phyloP scores from a whole-genome alignment of 1,139 yeast genomes.

The Trichomonascaceae sp. region DNA sequence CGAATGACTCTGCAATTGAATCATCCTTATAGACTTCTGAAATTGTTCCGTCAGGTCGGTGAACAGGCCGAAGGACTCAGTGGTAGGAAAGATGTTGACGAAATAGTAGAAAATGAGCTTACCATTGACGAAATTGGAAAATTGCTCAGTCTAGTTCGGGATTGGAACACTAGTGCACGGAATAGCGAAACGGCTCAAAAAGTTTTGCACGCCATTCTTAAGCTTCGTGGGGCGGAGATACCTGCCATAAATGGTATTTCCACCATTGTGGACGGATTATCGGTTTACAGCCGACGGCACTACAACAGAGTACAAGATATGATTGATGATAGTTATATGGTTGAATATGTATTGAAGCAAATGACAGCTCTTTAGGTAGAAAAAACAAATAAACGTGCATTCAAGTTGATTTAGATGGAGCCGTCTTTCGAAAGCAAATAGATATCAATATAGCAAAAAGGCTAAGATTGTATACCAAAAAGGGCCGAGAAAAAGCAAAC shows the following conservation, averaged over 20 bases:
- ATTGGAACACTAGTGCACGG: conserved; percentile 90
- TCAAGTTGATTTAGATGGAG: neutral
- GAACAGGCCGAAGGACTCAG: conserved; percentile 42
- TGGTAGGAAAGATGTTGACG: conserved; percentile 61
- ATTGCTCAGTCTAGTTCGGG: conserved; percentile 71
- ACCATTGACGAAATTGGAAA: conserved; percentile 53
- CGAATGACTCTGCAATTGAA: conserved; percentile 76
- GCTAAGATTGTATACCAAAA: neutral
- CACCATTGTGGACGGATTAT: conserved; percentile 60
- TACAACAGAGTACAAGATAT: conserved; percentile 66
- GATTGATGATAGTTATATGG: conserved; percentile 74
- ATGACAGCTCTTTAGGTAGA: conserved; percentile 25
- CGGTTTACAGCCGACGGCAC: conserved; percentile 88
- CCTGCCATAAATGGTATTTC: conserved; percentile 63
- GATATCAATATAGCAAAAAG: neutral
- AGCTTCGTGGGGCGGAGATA: conserved; percentile 41
- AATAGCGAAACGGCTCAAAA: conserved; percentile 77
- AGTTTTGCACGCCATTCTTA: conserved; percentile 58
- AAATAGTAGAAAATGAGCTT: conserved; percentile 48
- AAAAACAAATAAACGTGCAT: neutral
- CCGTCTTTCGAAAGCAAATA: neutral
- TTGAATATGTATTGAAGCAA: conserved; percentile 79
- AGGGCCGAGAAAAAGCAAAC: neutral
- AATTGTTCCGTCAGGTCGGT: conserved; percentile 23
- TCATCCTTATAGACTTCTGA: conserved; percentile 52